Evolutionary conservation across 202 grass and related monocot species (phyloP).

Genomic region (Elaeis oleifera): DNA sequence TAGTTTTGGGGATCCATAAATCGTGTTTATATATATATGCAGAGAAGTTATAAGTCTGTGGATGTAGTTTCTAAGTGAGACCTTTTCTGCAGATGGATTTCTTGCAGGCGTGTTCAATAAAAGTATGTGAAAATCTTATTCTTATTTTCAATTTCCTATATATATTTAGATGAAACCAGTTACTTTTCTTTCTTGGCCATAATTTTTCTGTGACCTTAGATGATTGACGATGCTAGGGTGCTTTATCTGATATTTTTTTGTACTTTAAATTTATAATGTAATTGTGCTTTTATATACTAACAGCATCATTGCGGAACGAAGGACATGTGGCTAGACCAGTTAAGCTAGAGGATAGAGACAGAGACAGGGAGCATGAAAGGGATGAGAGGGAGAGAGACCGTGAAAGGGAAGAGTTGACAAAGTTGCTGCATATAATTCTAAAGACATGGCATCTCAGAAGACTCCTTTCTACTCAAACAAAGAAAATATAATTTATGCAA

Average conservation of each 20-base stretch:
- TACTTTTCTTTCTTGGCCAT: background rate
- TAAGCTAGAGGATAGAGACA: slow-evolving; percentile 41
- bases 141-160: background rate
- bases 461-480: slow-evolving; percentile 24
- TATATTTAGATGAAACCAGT: background rate
- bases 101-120: slow-evolving; percentile 43
- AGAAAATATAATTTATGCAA: slow-evolving; percentile 46
- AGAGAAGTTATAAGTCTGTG: slow-evolving; percentile 2
- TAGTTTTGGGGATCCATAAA: no score
- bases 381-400: slow-evolving; percentile 33
- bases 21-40: background rate
- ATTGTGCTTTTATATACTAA: slow-evolving; percentile 22
- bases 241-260: background rate
- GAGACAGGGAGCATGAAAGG: slow-evolving; percentile 26
- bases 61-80: slow-evolving; percentile 15
- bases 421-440: slow-evolving; percentile 18
- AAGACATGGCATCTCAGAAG: slow-evolving; percentile 27
- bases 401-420: slow-evolving; percentile 34
- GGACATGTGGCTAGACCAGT: slow-evolving; percentile 25
- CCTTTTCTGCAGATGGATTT: slow-evolving; percentile 41
- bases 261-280: background rate
- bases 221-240: no score
- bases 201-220: no score
- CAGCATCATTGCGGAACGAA: slow-evolving; percentile 20
- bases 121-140: slow-evolving; percentile 34